phyloP scores from a whole-genome alignment of 1,284 basidiomycete species.

The Phellinidium pouzarii region DNA sequence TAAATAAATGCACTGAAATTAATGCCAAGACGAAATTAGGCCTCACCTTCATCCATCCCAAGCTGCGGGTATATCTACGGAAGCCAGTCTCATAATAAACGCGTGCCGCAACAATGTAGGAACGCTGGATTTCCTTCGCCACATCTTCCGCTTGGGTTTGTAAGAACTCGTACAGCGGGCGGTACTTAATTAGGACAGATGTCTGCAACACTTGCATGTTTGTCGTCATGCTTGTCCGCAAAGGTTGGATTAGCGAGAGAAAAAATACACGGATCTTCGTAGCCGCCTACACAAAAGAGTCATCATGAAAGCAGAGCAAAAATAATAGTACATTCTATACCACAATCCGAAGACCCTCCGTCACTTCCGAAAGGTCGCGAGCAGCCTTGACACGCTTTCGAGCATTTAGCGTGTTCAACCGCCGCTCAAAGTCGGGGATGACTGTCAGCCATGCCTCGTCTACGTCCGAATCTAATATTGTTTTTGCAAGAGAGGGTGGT shows the following conservation, averaged over 20 bases:
- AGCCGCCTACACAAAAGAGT: conserved; percentile 55
- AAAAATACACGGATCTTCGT: conserved; percentile 89
- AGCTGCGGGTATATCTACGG: conserved; percentile 78
- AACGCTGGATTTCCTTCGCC: conserved; percentile 85
- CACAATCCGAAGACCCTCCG: conserved; percentile 81
- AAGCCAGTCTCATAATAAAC: conserved; percentile 97
- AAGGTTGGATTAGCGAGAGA: conserved; percentile 74
- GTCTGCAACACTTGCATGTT: conserved; percentile 94
- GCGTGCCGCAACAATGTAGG: conserved; percentile 79
- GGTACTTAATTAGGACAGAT: conserved; percentile 80
- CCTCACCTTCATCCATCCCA: conserved; percentile 71
- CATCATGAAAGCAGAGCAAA: too few relatives aligned
- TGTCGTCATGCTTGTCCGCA: conserved; percentile 78
- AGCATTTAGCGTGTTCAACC: conserved; percentile 60
- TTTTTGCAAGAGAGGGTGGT: conserved; percentile 71
- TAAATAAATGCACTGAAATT: not conserved
- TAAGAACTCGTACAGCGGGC: conserved; percentile 80
- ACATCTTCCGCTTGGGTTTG: conserved; percentile 76
- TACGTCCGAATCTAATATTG: conserved; percentile 80
- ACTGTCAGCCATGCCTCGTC: conserved; percentile 79
- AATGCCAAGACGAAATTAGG: conserved; percentile 7
- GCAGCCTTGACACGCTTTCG: conserved; percentile 81
- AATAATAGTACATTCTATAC: too few relatives aligned
- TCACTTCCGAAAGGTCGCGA: conserved; percentile 73
- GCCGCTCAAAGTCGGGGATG: conserved; percentile 74